These are phyloP conservation scores for Casuarina glauca DNA, from an alignment of 306 rosid species.

Conservation along the genomic window DNA sequence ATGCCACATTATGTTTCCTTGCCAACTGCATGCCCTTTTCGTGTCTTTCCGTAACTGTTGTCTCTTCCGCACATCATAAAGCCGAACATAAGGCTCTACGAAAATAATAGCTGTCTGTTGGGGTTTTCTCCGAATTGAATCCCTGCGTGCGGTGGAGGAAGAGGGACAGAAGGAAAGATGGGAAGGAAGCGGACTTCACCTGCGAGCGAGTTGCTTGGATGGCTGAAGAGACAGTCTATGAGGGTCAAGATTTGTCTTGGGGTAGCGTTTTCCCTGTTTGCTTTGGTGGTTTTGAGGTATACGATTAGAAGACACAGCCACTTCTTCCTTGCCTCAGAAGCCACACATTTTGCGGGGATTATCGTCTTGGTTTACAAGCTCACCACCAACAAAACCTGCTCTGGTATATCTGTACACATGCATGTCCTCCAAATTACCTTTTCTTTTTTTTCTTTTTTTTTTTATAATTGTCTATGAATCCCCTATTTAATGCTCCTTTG, in stretches of 20 bases:
- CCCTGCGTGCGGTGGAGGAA: constrained; percentile 37
- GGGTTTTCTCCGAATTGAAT: background rate
- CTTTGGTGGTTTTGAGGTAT: constrained; percentile 44
- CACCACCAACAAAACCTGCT: constrained; percentile 65
- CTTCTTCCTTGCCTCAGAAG: constrained; percentile 54
- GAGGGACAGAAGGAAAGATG: constrained; percentile 41
- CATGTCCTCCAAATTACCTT: background rate
- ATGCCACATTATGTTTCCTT: constrained; percentile 8
- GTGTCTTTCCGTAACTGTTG: constrained; percentile 21
- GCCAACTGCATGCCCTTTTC: constrained; percentile 19
- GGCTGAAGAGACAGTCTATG: constrained; percentile 51
- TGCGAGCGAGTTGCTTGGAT: constrained; percentile 33
- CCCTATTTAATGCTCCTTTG: too few species aligned
- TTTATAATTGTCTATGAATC: too few species aligned
- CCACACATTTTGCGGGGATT: constrained; percentile 50
- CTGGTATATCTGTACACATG: constrained; percentile 47
- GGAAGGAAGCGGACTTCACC: constrained; percentile 48
- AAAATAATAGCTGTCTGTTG: too few species aligned
- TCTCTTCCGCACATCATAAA: too few species aligned
- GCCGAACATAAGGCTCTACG: background rate
- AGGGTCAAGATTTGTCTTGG: constrained; percentile 52
- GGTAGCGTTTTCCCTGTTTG: constrained; percentile 34
- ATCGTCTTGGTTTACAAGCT: constrained; percentile 71
- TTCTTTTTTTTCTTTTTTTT: too few species aligned
- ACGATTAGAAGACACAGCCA: constrained; percentile 26